These are phyloP conservation scores for Microstegium vimineum DNA, from an alignment of 176 grass and related monocot genomes.

Conservation along the genomic window DNA sequence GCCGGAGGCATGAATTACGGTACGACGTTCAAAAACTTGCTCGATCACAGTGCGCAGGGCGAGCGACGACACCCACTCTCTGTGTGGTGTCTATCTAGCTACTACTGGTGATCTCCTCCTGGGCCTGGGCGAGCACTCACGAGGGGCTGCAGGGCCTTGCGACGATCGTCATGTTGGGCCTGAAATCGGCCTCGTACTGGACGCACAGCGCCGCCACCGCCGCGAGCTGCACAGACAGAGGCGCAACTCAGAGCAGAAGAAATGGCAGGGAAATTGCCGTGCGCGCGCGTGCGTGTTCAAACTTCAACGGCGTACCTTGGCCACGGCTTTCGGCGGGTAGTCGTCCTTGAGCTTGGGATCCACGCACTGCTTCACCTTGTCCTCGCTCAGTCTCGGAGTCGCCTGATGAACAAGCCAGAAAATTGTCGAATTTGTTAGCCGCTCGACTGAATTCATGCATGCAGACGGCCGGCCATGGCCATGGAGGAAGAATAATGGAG, in stretches of 20 bases:
- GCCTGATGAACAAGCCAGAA: constrained; percentile 42
- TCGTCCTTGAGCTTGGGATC: constrained; percentile 77
- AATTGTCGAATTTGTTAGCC: not conserved
- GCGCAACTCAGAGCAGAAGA: not conserved
- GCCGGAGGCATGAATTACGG: not conserved
- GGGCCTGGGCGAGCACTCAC: constrained; percentile 27
- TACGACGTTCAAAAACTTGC: not conserved
- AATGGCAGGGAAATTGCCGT: not conserved
- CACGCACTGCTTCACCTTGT: constrained; percentile 96
- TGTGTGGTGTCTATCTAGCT: not conserved
- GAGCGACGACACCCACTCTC: not conserved
- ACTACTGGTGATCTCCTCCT: constrained; percentile 36
- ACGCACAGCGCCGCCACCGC: constrained; percentile 89
- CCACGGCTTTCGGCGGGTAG: constrained; percentile 89
- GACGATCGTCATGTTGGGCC: constrained; percentile 91
- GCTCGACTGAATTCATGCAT: not conserved
- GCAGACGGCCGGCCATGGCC: not conserved
- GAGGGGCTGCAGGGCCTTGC: constrained; percentile 82
- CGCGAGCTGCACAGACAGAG: constrained; percentile 40
- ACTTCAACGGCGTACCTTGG: constrained; percentile 45
- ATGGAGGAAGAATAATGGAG: not conserved
- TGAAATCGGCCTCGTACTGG: constrained; percentile 90
- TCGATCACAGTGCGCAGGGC: not conserved
- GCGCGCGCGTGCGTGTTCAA: not conserved
- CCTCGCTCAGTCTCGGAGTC: constrained; percentile 91